These are phyloP conservation scores for Fusarium citri DNA, from an alignment of 2,329 filamentous ascomycete species.

Conservation along the genomic window DNA sequence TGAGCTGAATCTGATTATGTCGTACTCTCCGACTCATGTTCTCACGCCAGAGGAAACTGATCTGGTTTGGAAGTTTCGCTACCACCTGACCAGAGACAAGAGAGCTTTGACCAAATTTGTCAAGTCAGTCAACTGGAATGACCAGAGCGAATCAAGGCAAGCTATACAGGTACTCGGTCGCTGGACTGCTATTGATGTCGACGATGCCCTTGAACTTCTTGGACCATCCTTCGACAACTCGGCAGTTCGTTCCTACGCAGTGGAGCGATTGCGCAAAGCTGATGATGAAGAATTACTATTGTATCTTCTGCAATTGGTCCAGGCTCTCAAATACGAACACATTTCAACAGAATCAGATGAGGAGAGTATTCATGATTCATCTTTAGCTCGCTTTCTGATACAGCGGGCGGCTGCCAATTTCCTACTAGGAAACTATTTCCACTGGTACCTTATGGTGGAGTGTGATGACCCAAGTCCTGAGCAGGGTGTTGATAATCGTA, in stretches of 20 bases:
- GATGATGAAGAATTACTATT: conserved; percentile 92
- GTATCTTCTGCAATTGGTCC: conserved; percentile 93
- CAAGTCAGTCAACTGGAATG: conserved; percentile 96
- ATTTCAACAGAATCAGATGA: conserved; percentile 68
- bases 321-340: conserved; percentile 93
- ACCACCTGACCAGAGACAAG: conserved; percentile 93
- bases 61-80: conserved; percentile 96
- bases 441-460: conserved; percentile 99
- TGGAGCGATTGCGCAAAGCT: conserved; percentile 89
- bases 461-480: conserved; percentile 86
- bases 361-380: conserved; percentile 78
- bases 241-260: conserved; percentile 90
- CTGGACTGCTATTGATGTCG: conserved; percentile 97
- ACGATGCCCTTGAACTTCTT: conserved; percentile 93
- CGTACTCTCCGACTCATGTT: conserved; percentile 90
- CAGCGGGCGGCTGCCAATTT: conserved; percentile 88
- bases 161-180: conserved; percentile 89
- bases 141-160: conserved; percentile 85
- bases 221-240: conserved; percentile 92
- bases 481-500: conserved; percentile 79
- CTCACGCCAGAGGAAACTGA: conserved; percentile 93
- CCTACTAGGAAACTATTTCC: conserved; percentile 91
- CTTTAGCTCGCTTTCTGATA: conserved; percentile 89
- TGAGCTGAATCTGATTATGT: conserved; percentile 90
- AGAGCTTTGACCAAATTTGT: conserved; percentile 94